Evolutionary conservation across 2,329 filamentous ascomycete species (phyloP), one percentile per base, ranked within the genome.

Genomic region (Hypomyces rosellus): DNA sequence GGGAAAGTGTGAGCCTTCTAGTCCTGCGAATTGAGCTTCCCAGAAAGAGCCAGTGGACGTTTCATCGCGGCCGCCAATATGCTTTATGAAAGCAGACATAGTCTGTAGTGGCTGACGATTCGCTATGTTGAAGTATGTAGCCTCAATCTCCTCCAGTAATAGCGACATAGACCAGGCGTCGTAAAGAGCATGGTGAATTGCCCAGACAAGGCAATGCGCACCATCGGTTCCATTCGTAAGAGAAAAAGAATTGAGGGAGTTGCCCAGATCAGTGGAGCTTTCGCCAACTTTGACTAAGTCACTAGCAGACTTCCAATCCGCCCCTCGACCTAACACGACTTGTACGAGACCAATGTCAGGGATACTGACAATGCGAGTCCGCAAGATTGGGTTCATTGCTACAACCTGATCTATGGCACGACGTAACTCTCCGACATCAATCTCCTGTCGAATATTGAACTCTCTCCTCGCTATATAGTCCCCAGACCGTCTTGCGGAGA

Each of bases 181-280:
- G 48, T 79, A 80, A 0, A 78, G 60, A 8, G 71, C 71, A 51
- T 80, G 76, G 52, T 78, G 75, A 59, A 74, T 69, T 1, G 30
- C 47, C 38, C 49, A 51, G 4, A 51, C 71, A 73, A 55, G 72
- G 61, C 20, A 77, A 66, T 49, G 25, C 6, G 6, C 61, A 52
- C 48, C 59, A 61, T 36, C 52, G 5, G 61, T 57, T 16, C 65
- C 60, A 2, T 57, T 45, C 4, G 73, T 57, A 9, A 74, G 59
- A 4, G 65, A 70, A 48, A 69, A 74, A 8, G 71, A 66, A 4
- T 70, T 65, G 2, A 76, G 61, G 2, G 68, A 63, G 38, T 61
- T 66, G 7, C 71, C 71, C 1, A 74, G 62, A 8, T 64, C 63
- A 54, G 72, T 69, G 1, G 59, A 47, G 13, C 67, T 59, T 3